Base-by-base conservation (phyloP, 164 flowering plant genomes). In the Kingdonia uniflora region DNA sequence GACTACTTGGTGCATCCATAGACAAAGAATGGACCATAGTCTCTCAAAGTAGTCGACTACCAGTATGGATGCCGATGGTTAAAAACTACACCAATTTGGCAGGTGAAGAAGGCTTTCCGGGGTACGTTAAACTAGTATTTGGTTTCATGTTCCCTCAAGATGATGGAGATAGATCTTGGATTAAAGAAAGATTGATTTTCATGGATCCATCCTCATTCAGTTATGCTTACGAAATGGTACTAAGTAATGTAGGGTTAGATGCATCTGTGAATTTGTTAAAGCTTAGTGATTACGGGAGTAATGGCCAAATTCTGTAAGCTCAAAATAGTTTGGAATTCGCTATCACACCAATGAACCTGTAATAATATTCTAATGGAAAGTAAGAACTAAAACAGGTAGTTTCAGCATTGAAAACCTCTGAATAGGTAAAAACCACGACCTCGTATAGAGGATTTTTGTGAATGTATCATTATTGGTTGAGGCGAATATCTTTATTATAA, bases 31-130 rank as follows among this genome's bases (percentile, higher is more conserved):
- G 80, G 84, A 17, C 19, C 42, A 49, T 83, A 49, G 76, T 80
- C 37, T 76, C 85, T 16, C 58, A 68, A 26, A 76, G 72, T 7
- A 67, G 61, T 21, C 72, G 71, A 22, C 57, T 75, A 23, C 56
- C 76, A 26, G 75, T 79, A 57, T 84, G 91, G 91, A 80, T 84
- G 84, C 83, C 81, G 19, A 80, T 80, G 87, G 82, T 80, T 14
- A 81, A 84, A 52, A 75, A 48, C 10, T 77, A 81, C 81, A 79
- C 79, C 0, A 58, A 58, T 39, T 42, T 80, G 55, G 67, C 50
- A 0, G 91, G 91, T 48, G 66, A 74, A 0, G 82, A 83, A 62
- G 80, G 78, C 2, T 7, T 51, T 42, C 68, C 69, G 0, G 84
- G 83, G 53, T 76, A 81, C 20, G 56, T 63, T 11, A 49, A 81